A percentile compares a stretch with the other conserved stretches of the same genome.
Conservation (phyloP, 805 yeast species). For the Diddensiella transvaalensis region DNA sequence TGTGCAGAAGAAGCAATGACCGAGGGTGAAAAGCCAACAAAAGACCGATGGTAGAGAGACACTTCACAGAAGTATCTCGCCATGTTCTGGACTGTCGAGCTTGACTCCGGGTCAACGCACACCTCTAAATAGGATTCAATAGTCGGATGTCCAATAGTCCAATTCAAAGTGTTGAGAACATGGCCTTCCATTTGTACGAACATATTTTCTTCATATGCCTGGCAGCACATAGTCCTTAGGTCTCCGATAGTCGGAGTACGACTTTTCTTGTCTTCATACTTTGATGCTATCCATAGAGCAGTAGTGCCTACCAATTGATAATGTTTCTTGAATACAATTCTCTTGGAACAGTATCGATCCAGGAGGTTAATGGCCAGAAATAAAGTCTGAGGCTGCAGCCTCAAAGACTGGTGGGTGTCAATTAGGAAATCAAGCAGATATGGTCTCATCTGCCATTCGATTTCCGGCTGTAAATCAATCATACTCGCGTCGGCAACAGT, state of each 20-base stretch:
- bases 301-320: conserved; percentile 88
- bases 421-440: conserved; percentile 75
- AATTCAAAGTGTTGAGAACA: conserved; percentile 63
- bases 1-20: conserved; percentile 36
- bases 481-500: conserved; percentile 54
- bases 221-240: conserved; percentile 67
- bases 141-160: conserved; percentile 67
- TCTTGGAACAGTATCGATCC: conserved; percentile 86
- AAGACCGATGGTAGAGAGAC: conserved; percentile 34
- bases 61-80: conserved; percentile 38
- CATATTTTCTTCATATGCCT: conserved; percentile 57
- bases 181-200: conserved; percentile 77
- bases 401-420: conserved; percentile 58
- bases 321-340: conserved; percentile 81
- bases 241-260: conserved; percentile 73
- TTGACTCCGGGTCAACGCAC: conserved; percentile 19
- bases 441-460: conserved; percentile 67
- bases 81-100: conserved; percentile 23
- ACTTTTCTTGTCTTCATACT: conserved; percentile 69
- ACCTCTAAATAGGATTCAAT: conserved; percentile 42
- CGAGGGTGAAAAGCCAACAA: conserved; percentile 31
- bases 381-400: conserved; percentile 63
- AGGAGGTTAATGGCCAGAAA: conserved; percentile 69
- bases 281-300: conserved; percentile 89
- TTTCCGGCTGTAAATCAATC: conserved; percentile 85